Percentiles rank a stretch among this genome's conserved stretches.
Evolutionary conservation across 768 basidiomycete species (phyloP).

Genomic region (Tephrocybe sp.): DNA sequence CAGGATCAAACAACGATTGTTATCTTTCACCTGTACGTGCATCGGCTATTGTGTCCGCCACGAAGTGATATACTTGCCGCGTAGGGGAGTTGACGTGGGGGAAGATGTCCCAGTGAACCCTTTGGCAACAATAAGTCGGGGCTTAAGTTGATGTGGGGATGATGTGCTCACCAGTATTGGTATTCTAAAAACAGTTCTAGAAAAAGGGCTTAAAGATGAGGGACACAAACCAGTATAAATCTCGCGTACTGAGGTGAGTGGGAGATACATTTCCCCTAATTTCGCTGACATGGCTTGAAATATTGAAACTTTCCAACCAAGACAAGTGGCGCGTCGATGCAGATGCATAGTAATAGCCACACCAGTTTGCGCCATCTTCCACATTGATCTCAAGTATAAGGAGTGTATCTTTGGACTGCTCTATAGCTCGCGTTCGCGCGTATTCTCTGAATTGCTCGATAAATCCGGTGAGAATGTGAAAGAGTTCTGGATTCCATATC

Average conservation of each 20-base stretch:
- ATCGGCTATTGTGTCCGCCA: slow-evolving; percentile 6
- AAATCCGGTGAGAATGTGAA: neutral
- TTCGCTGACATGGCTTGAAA: neutral
- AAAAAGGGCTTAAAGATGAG: neutral
- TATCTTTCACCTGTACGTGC: slow-evolving; percentile 4
- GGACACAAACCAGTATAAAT: neutral
- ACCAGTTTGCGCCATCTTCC: slow-evolving; percentile 1
- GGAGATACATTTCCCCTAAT: slow-evolving; percentile 1
- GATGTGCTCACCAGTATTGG: slow-evolving; percentile 1
- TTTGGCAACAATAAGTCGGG: neutral
- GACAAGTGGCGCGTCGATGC: neutral
- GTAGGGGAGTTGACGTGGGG: neutral
- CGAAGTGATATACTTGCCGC: neutral
- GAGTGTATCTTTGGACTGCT: slow-evolving; percentile 1
- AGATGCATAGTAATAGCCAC: slow-evolving; percentile 8
- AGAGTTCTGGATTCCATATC: neutral
- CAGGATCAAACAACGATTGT: neutral
- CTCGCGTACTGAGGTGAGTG: slow-evolving; percentile 9
- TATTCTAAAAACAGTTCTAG: slow-evolving; percentile 3
- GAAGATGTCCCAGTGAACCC: slow-evolving; percentile 2
- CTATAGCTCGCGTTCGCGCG: neutral
- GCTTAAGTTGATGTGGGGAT: neutral
- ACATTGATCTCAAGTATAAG: slow-evolving; percentile 4
- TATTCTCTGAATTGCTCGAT: neutral
- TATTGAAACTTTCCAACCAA: slow-evolving; percentile 10